These are phyloP conservation scores for Gossypium raimondii DNA, from an alignment of 345 rosid species.

Conservation along the genomic window DNA sequence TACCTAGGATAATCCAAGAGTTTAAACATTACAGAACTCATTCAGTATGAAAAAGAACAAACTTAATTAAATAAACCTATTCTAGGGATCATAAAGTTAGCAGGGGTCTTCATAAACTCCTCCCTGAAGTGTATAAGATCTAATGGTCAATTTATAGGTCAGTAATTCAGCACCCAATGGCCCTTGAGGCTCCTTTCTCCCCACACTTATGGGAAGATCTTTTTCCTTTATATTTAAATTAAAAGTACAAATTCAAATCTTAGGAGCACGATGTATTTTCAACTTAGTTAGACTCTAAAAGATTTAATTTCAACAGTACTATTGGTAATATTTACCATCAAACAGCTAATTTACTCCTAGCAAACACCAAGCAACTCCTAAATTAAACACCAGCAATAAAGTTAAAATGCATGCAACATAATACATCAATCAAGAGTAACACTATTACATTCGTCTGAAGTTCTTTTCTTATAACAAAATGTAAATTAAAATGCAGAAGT, in stretches of 20 bases:
- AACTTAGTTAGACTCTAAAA: neutral
- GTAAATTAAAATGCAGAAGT: constrained; percentile 10
- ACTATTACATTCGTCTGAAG: neutral
- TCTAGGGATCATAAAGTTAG: neutral
- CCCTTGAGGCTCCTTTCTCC: neutral
- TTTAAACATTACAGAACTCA: neutral
- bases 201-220: neutral
- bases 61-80: neutral
- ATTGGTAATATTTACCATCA: neutral
- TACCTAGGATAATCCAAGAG: neutral
- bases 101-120: neutral
- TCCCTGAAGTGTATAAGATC: neutral
- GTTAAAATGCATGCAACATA: neutral
- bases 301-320: neutral
- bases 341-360: neutral
- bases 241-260: neutral
- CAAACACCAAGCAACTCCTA: neutral
- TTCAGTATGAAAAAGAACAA: neutral
- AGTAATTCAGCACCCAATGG: neutral
- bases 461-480: neutral
- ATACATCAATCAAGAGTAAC: neutral
- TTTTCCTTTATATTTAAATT: neutral
- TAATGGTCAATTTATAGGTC: neutral
- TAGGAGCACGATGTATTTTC: neutral
- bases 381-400: neutral